Conservation (phyloP, 352 stramenopile genomes). For the Globisporangium takayamanum region DNA sequence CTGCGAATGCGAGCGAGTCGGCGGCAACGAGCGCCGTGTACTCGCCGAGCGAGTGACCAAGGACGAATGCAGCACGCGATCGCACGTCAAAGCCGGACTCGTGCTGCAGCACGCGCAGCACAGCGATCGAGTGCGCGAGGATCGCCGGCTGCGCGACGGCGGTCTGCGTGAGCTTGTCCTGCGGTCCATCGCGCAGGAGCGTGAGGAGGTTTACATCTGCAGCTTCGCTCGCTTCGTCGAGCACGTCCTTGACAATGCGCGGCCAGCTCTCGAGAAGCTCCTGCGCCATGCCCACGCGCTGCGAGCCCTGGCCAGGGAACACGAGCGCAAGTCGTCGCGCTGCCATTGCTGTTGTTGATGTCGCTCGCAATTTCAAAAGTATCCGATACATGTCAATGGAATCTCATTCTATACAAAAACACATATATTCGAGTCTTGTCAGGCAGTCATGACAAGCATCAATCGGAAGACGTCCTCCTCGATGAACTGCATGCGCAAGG, state of each 20-base stretch:
- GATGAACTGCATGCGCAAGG: too few species aligned
- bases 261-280: conserved; percentile 73
- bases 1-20: conserved; percentile 50
- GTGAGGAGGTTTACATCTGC: conserved; percentile 45
- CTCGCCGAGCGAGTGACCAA: conserved; percentile 84
- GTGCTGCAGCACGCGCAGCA: conserved; percentile 66
- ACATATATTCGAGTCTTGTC: too few species aligned
- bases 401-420: too few species aligned
- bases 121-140: conserved; percentile 67
- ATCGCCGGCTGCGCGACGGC: conserved; percentile 74
- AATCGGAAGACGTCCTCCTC: too few species aligned
- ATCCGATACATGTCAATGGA: too few species aligned
- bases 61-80: conserved; percentile 26
- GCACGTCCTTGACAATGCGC: conserved; percentile 36
- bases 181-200: conserved; percentile 56
- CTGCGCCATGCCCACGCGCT: conserved; percentile 71
- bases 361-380: not conserved
- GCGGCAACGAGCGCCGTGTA: conserved; percentile 81
- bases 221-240: conserved; percentile 79
- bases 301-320: conserved; percentile 82
- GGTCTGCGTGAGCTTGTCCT: conserved; percentile 61
- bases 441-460: too few species aligned
- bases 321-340: conserved; percentile 47
- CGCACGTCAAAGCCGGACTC: conserved; percentile 39
- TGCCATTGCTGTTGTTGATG: conserved; percentile 3